Percentiles rank a stretch among this genome's conserved stretches.
phyloP scores from a whole-genome alignment of 495 filamentous ascomycete genomes.

The Cladorrhinum samala region DNA sequence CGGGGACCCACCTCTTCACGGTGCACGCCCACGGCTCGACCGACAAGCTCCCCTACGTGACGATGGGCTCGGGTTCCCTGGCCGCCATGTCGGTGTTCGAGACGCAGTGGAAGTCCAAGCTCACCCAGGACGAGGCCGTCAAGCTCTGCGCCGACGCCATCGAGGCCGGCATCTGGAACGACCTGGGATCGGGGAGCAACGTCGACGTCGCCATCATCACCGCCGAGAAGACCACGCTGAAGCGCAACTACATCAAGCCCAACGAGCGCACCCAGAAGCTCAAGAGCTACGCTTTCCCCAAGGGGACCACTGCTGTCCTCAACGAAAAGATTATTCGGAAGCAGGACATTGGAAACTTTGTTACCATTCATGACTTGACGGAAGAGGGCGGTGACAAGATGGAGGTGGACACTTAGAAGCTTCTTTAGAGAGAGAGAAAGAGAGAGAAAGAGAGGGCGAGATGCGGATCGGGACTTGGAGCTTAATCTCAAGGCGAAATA shows the following conservation, averaged over 20 bases:
- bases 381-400: constrained; percentile 78
- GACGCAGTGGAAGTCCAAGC: constrained; percentile 79
- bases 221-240: constrained; percentile 81
- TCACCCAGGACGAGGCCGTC: constrained; percentile 77
- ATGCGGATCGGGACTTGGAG: no score
- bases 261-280: constrained; percentile 90
- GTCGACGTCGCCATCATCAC: constrained; percentile 96
- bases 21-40: constrained; percentile 98
- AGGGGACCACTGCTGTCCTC: constrained; percentile 86
- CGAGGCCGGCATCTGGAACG: constrained; percentile 97
- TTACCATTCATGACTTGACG: constrained; percentile 80
- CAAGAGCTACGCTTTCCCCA: constrained; percentile 81
- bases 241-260: constrained; percentile 85
- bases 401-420: constrained; percentile 74
- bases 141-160: constrained; percentile 82
- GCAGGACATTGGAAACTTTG: constrained; percentile 90
- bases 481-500: not conserved
- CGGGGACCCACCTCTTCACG: constrained; percentile 91
- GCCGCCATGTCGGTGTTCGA: constrained; percentile 99
- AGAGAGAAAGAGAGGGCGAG: no score
- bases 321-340: constrained; percentile 90
- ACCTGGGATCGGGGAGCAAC: constrained; percentile 93
- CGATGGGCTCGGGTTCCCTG: constrained; percentile 93
- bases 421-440: not conserved
- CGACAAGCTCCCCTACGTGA: constrained; percentile 98